Evolutionary conservation across 2,329 filamentous ascomycete species (phyloP).

Genomic region (Ustulina deusta): DNA sequence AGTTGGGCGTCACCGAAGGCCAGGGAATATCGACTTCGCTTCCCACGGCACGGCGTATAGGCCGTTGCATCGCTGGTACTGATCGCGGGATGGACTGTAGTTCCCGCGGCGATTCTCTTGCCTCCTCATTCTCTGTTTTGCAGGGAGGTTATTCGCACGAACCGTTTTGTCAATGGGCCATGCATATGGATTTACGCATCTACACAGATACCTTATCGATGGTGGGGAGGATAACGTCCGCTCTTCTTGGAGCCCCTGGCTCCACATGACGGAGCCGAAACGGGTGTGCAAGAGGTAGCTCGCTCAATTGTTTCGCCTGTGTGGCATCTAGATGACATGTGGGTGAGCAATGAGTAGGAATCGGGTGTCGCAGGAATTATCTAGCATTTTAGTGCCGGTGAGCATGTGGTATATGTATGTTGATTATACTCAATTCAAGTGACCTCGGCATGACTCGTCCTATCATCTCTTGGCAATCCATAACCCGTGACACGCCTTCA

Average conservation of each 20-base stretch:
- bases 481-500: conserved; percentile 7
- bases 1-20: neutral
- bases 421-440: neutral
- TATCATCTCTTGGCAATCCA: conserved; percentile 12
- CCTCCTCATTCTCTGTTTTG: neutral
- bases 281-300: neutral
- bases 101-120: neutral
- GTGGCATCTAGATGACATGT: neutral
- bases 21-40: neutral
- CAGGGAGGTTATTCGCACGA: neutral
- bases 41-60: conserved; percentile 13
- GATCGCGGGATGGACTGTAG: neutral
- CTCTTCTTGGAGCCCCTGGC: neutral
- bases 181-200: conserved; percentile 1
- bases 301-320: neutral
- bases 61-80: neutral
- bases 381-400: neutral
- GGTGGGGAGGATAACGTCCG: neutral
- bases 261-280: conserved; percentile 10
- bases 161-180: conserved; percentile 1
- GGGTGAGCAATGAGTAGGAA: neutral
- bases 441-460: conserved; percentile 3
- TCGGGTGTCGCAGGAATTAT: neutral
- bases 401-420: neutral
- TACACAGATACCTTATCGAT: neutral